Conservation (phyloP, 352 stramenopile genomes). For the Phytophthora multivora region DNA sequence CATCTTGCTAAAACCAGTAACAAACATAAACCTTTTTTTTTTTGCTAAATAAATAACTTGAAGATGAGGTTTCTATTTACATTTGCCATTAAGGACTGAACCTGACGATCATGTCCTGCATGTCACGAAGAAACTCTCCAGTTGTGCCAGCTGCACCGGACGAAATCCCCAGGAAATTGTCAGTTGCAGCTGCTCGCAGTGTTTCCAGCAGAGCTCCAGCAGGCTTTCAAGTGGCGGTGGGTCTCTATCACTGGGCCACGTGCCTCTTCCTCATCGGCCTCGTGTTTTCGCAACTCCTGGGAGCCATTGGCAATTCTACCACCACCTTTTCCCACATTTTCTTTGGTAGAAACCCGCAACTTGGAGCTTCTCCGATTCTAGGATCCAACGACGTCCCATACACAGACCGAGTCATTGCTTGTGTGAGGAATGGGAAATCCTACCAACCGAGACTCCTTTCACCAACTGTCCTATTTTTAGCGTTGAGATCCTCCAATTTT, state of each 20-base stretch:
- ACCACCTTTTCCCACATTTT: background rate
- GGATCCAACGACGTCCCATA: background rate
- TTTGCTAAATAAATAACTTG: background rate
- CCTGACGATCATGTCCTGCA: too few species aligned
- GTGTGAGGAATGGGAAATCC: background rate
- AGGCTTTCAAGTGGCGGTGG: too few species aligned
- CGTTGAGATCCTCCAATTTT: too few species aligned
- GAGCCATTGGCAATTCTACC: background rate
- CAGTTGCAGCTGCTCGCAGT: too few species aligned
- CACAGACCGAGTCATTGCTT: background rate
- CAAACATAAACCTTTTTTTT: background rate
- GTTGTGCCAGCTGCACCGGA: too few species aligned
- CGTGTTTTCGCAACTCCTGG: background rate
- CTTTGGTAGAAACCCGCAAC: background rate
- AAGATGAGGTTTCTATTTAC: background rate
- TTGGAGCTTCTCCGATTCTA: background rate
- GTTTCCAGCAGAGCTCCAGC: too few species aligned
- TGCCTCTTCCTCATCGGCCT: background rate
- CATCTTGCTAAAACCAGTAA: slow-evolving; percentile 2
- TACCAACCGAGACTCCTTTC: background rate
- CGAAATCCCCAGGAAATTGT: too few species aligned
- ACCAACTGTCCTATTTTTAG: too few species aligned
- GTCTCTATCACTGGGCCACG: background rate
- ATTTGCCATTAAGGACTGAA: background rate
- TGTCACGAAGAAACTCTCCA: too few species aligned